These are phyloP conservation scores for Kodamaea derodonti DNA, from an alignment of 1,139 yeast species.

Conservation along the genomic window DNA sequence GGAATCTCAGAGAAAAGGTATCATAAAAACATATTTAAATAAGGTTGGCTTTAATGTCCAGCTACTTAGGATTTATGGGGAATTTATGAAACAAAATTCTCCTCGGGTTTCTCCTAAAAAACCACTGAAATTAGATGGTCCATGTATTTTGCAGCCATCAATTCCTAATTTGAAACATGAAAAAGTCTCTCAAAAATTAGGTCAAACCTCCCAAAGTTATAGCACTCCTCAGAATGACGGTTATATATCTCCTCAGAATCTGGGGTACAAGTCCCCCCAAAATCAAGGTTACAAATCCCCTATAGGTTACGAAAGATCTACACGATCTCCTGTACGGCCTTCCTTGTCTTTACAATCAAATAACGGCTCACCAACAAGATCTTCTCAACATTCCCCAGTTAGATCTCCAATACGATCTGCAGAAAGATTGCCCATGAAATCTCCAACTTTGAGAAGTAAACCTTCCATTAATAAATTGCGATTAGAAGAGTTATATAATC, in stretches of 20 bases:
- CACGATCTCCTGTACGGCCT: background rate
- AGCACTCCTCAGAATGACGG: no score
- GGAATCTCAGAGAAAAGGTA: slow-evolving; percentile 39
- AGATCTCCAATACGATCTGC: background rate
- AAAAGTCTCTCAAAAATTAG: no score
- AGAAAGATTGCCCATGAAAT: background rate
- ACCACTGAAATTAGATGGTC: no score
- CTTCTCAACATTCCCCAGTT: background rate
- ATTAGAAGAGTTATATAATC: slow-evolving; percentile 24
- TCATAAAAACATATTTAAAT: slow-evolving; percentile 46
- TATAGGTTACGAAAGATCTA: no score
- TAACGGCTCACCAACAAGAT: background rate
- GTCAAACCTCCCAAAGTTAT: no score
- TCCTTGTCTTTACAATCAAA: no score
- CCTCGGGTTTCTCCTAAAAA: no score
- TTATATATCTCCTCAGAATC: no score
- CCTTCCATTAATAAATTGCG: slow-evolving; percentile 24
- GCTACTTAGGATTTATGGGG: slow-evolving; percentile 52
- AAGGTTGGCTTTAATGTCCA: slow-evolving; percentile 57
- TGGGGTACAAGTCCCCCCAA: no score
- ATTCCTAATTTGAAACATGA: no score
- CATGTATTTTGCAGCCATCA: no score
- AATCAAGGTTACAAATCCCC: no score
- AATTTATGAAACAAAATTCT: slow-evolving; percentile 20
- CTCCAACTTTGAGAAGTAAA: slow-evolving; percentile 9